phyloP scores from a whole-genome alignment of 2,329 filamentous ascomycete species.

The Annulohypoxylon truncatum region DNA sequence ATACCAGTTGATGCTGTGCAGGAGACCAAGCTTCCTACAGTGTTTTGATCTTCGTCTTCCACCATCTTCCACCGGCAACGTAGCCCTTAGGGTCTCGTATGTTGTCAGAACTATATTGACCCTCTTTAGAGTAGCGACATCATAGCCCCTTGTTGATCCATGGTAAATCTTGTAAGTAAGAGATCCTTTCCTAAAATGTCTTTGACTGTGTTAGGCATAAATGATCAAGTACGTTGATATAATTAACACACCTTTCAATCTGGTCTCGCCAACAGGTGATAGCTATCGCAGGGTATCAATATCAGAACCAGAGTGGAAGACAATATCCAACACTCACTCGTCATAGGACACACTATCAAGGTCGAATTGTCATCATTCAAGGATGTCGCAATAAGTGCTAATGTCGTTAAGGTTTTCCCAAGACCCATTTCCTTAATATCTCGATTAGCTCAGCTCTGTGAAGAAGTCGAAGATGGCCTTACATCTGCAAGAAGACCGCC shows the following conservation, averaged over 20 bases:
- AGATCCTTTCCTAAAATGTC: constrained; percentile 22
- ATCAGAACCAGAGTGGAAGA: background rate
- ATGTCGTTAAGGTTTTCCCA: constrained; percentile 24
- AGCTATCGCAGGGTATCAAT: constrained; percentile 4
- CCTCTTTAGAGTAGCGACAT: background rate
- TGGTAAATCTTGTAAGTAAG: constrained; percentile 22
- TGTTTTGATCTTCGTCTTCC: background rate
- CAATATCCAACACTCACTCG: constrained; percentile 6
- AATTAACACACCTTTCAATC: constrained; percentile 16
- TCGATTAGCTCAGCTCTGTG: background rate
- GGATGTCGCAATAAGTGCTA: constrained; percentile 24
- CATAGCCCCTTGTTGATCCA: constrained; percentile 6
- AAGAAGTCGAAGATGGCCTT: background rate
- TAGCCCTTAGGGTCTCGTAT: constrained; percentile 24
- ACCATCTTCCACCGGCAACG: background rate
- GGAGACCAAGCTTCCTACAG: background rate
- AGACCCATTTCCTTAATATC: constrained; percentile 27
- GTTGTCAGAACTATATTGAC: constrained; percentile 22
- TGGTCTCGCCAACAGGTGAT: constrained; percentile 27
- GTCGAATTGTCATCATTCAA: background rate
- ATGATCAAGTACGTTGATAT: rapidly evolving
- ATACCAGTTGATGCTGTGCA: constrained; percentile 21
- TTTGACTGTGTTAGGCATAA: constrained; percentile 7
- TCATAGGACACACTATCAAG: constrained; percentile 25
- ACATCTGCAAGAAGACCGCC: constrained; percentile 33